Conservation (phyloP, 441 rosid genomes). For the Pelargonium fulgidum region DNA sequence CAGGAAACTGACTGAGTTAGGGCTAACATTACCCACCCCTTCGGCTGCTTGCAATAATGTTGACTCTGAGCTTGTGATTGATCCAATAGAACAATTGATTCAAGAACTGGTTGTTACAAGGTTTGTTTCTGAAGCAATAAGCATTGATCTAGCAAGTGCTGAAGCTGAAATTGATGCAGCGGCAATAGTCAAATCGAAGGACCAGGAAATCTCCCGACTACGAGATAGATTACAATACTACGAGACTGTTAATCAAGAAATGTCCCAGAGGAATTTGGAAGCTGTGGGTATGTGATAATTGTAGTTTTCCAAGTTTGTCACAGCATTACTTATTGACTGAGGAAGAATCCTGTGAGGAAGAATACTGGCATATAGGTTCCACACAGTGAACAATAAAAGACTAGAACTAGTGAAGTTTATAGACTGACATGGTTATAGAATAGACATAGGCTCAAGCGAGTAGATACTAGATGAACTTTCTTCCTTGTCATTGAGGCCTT, state of each 20-base stretch:
- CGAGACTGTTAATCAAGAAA: slow-evolving; percentile 20
- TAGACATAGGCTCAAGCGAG: no score
- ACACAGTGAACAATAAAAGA: neutral
- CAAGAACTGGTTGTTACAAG: slow-evolving; percentile 19
- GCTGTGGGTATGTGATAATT: slow-evolving; percentile 1
- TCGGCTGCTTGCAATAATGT: neutral
- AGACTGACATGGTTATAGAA: no score
- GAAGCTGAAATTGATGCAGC: slow-evolving; percentile 19
- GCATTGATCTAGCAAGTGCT: slow-evolving; percentile 15
- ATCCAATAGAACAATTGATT: slow-evolving; percentile 5
- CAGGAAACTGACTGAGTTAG: slow-evolving; percentile 2
- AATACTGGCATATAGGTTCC: neutral
- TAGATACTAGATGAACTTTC: no score
- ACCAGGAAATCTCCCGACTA: slow-evolving; percentile 19
- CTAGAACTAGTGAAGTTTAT: neutral
- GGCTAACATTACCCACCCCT: slow-evolving; percentile 14
- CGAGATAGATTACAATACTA: slow-evolving; percentile 19
- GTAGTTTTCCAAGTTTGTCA: neutral
- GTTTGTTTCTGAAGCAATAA: neutral
- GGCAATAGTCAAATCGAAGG: slow-evolving; percentile 19
- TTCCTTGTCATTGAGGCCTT: no score
- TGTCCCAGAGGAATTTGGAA: slow-evolving; percentile 26
- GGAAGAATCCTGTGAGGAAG: neutral
- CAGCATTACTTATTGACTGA: no score
- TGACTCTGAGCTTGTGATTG: neutral